phyloP scores from a whole-genome alignment of 495 filamentous ascomycete genomes.

The Neurospora sp. region DNA sequence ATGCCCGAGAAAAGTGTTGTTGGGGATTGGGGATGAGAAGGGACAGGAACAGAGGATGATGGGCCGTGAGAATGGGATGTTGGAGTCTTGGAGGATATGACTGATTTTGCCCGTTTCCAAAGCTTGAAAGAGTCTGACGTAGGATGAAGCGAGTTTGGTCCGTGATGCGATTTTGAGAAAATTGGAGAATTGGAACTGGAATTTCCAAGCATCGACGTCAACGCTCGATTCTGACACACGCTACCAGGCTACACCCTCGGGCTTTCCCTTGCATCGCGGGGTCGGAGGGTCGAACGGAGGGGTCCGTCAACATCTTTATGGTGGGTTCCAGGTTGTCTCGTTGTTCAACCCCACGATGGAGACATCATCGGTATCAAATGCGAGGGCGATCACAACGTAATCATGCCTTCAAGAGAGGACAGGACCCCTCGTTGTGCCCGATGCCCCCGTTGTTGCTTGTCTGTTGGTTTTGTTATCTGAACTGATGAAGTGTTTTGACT shows the following conservation, averaged over 20 bases:
- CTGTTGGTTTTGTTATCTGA: neutral
- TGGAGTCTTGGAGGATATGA: neutral
- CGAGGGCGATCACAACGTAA: neutral
- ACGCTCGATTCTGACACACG: neutral
- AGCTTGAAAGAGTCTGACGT: neutral
- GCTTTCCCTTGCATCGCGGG: neutral
- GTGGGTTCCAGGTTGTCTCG: no score
- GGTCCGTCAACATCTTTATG: neutral
- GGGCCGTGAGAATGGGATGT: neutral
- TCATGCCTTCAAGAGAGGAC: neutral
- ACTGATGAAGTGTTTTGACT: neutral
- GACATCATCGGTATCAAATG: neutral
- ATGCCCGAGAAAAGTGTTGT: neutral
- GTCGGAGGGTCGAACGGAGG: neutral
- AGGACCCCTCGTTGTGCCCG: no score
- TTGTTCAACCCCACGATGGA: neutral
- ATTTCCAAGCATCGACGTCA: neutral
- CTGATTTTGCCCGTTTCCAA: no score
- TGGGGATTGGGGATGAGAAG: neutral
- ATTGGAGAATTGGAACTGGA: neutral
- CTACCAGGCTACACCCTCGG: neutral
- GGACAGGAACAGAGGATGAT: neutral
- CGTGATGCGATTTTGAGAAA: neutral
- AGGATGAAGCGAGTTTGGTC: neutral
- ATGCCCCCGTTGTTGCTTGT: neutral